A percentile compares a stretch with the other conserved stretches of the same genome.
These are phyloP conservation scores for Hemerocallis citrina DNA, from an alignment of 106 monocot genomes.

Conservation along the genomic window DNA sequence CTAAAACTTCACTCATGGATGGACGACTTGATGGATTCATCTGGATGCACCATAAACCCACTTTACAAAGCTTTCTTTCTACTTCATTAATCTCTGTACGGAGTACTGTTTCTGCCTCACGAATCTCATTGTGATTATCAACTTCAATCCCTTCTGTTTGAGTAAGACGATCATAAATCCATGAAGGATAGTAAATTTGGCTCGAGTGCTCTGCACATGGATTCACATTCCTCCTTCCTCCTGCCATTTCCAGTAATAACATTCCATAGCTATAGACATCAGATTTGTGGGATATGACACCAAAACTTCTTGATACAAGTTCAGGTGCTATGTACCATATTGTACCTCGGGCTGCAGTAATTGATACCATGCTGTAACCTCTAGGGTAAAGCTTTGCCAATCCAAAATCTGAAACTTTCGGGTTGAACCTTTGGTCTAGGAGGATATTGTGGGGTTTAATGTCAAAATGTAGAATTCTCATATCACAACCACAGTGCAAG, in stretches of 20 bases:
- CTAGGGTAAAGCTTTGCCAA: constrained; percentile 31
- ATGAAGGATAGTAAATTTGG: neutral
- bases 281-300: constrained; percentile 9
- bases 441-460: constrained; percentile 47
- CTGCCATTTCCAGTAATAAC: constrained; percentile 15
- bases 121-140: neutral
- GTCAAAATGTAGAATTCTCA: constrained; percentile 43
- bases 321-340: constrained; percentile 21
- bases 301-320: constrained; percentile 15
- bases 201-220: neutral
- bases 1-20: constrained; percentile 8
- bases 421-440: constrained; percentile 24
- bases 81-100: neutral
- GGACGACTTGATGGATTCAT: constrained; percentile 4
- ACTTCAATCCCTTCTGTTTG: neutral
- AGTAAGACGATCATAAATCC: neutral
- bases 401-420: constrained; percentile 31
- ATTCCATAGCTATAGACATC: constrained; percentile 18
- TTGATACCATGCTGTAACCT: constrained; percentile 1
- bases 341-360: constrained; percentile 16
- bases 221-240: constrained; percentile 11
- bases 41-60: constrained; percentile 22
- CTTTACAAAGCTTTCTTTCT: constrained; percentile 10
- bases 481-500: constrained; percentile 29
- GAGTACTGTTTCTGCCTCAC: neutral